Evolutionary conservation across 1,284 basidiomycete species (phyloP).

Genomic region (Rhodotorula sp.): DNA sequence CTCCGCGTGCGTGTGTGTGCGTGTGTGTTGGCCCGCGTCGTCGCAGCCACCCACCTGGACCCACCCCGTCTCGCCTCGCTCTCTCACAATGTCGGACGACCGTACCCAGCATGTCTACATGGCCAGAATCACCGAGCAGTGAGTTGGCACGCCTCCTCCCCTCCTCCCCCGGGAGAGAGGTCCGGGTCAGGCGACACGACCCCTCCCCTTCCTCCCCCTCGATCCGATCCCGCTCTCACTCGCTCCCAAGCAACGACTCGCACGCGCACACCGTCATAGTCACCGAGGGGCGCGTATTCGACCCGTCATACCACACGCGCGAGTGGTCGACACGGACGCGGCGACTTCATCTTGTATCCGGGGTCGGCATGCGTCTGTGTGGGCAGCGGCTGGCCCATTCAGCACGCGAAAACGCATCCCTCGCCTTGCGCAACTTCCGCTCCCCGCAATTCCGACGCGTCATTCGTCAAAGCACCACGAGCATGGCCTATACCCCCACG

Average conservation of each 20-base stretch:
- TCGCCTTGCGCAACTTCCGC: not conserved
- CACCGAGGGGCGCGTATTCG: too few relatives aligned
- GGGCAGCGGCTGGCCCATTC: not conserved
- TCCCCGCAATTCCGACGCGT: not conserved
- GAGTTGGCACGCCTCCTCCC: slow-evolving; percentile 1
- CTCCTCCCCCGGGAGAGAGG: not conserved
- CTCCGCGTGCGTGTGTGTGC: too few relatives aligned
- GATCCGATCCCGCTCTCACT: not conserved
- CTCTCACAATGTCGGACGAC: slow-evolving; percentile 17
- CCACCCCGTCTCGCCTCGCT: not conserved
- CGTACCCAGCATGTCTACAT: slow-evolving; percentile 37
- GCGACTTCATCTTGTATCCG: too few relatives aligned
- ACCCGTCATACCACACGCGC: too few relatives aligned
- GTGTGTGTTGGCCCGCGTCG: not conserved
- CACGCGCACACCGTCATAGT: not conserved
- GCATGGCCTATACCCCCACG: too few relatives aligned
- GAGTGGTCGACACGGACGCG: too few relatives aligned
- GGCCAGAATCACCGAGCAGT: slow-evolving; percentile 39
- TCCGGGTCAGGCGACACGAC: slow-evolving; percentile 3
- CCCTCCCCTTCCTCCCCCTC: not conserved
- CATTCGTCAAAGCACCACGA: not conserved
- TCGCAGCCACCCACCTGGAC: not conserved
- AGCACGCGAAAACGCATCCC: not conserved
- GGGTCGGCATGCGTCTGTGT: too few relatives aligned
- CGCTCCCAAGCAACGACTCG: not conserved